Percentiles rank a stretch among this genome's conserved stretches.
phyloP scores from a whole-genome alignment of 2,329 filamentous ascomycete genomes.

The Elsinoe australis region DNA sequence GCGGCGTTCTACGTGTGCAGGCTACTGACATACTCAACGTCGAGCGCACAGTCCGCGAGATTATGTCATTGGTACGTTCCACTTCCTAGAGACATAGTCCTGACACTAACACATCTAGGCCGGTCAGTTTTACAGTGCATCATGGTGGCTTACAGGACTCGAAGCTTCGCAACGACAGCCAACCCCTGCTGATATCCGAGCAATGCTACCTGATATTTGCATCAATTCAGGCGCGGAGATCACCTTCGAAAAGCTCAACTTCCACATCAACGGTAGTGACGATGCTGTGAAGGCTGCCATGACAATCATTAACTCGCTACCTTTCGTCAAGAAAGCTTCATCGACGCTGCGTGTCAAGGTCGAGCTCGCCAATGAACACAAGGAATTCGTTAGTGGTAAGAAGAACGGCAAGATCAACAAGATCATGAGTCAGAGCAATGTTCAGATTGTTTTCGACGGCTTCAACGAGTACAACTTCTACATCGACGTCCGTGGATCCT shows the following conservation, averaged over 20 bases:
- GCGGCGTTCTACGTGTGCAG: slow-evolving; percentile 79
- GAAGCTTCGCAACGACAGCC: slow-evolving; percentile 58
- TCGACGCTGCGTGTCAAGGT: slow-evolving; percentile 97
- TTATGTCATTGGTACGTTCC: slow-evolving; percentile 75
- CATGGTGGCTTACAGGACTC: slow-evolving; percentile 84
- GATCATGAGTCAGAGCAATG: slow-evolving; percentile 99
- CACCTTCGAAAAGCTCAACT: slow-evolving; percentile 87
- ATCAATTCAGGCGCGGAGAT: slow-evolving; percentile 93
- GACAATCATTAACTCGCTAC: slow-evolving; percentile 83
- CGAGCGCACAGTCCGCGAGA: slow-evolving; percentile 87
- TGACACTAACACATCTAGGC: slow-evolving; percentile 47
- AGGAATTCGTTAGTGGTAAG: slow-evolving; percentile 98
- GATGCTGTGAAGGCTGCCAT: slow-evolving; percentile 95
- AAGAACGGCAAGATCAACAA: slow-evolving; percentile 99
- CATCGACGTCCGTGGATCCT: slow-evolving; percentile 88
- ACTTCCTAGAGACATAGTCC: slow-evolving; percentile 20
- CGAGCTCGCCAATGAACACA: slow-evolving; percentile 97
- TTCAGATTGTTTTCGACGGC: slow-evolving; percentile 97
- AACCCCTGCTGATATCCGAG: slow-evolving; percentile 62
- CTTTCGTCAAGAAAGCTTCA: slow-evolving; percentile 76
- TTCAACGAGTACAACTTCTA: slow-evolving; percentile 99
- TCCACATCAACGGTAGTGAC: slow-evolving; percentile 90
- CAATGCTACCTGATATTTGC: slow-evolving; percentile 93
- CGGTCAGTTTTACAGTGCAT: slow-evolving; percentile 94
- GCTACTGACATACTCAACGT: slow-evolving; percentile 89